These are phyloP conservation scores for Hsuehochloa calcarea DNA, from an alignment of 176 grass and related monocot species.

Conservation along the genomic window DNA sequence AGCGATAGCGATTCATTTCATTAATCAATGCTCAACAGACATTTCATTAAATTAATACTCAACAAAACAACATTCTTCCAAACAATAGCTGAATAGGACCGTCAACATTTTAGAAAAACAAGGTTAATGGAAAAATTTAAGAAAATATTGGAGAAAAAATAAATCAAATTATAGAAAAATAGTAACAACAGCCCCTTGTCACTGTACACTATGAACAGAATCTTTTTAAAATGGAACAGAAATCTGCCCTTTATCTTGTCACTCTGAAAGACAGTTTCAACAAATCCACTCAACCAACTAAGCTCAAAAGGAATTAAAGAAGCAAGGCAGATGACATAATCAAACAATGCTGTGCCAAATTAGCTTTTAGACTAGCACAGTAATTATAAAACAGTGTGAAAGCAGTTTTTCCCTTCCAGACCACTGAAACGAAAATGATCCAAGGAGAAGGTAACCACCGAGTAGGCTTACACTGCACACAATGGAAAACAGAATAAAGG, in stretches of 20 bases:
- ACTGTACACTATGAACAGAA: not conserved
- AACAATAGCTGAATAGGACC: not conserved
- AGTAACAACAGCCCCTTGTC: not conserved
- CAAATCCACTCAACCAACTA: not conserved
- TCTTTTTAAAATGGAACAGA: not conserved
- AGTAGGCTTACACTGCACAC: not conserved
- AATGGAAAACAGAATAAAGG: not conserved
- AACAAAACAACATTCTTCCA: not conserved
- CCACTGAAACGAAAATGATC: not conserved
- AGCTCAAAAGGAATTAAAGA: not conserved
- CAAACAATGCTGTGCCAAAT: not conserved
- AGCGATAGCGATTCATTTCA: not conserved
- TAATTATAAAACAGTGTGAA: not conserved
- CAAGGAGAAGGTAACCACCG: not conserved
- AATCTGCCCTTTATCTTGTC: not conserved
- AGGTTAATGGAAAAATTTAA: not conserved
- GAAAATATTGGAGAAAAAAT: not conserved
- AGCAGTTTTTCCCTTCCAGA: not conserved
- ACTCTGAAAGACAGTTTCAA: not conserved
- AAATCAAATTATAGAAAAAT: constrained; percentile 12
- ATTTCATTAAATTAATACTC: not conserved
- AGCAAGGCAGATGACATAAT: not conserved
- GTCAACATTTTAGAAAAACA: not conserved
- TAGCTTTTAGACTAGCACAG: not conserved
- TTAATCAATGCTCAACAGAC: too few relatives aligned